Evolutionary conservation across 1,284 basidiomycete species (phyloP).

Genomic region (Trametes polyzona): DNA sequence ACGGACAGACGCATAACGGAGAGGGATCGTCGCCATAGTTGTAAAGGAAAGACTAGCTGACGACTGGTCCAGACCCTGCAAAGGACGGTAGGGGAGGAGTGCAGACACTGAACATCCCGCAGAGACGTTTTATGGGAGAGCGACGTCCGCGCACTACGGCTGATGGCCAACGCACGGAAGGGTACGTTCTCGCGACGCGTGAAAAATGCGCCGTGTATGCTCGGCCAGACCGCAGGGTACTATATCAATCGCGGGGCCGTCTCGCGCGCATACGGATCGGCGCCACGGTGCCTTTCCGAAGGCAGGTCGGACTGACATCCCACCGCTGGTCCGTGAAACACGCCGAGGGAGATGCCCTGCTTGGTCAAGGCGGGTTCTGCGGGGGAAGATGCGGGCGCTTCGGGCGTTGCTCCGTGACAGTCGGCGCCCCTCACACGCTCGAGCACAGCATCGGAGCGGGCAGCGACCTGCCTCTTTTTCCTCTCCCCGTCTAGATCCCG

Average conservation of each 20-base stretch:
- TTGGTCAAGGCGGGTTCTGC: slow-evolving; percentile 1
- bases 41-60: background rate
- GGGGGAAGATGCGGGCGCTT: slow-evolving; percentile 9
- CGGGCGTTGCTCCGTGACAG: slow-evolving; percentile 21
- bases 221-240: slow-evolving; percentile 12
- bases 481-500: slow-evolving; percentile 8
- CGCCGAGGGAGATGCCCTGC: slow-evolving; percentile 11
- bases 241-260: slow-evolving; percentile 3
- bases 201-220: slow-evolving; percentile 13
- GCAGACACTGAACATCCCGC: background rate
- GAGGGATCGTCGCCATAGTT: slow-evolving; percentile 8
- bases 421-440: slow-evolving; percentile 14
- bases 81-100: background rate
- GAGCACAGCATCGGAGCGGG: slow-evolving; percentile 18
- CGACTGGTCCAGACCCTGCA: background rate
- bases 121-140: slow-evolving; percentile 7
- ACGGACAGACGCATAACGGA: background rate
- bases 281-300: slow-evolving; percentile 20
- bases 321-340: slow-evolving; percentile 16
- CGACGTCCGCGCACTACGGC: slow-evolving; percentile 20
- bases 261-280: slow-evolving; percentile 1
- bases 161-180: slow-evolving; percentile 20
- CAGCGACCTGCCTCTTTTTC: background rate
- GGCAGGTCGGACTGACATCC: slow-evolving; percentile 7
- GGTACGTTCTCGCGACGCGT: background rate